Base-by-base conservation (phyloP, 2,329 filamentous ascomycete genomes). In the Hortaea werneckii region DNA sequence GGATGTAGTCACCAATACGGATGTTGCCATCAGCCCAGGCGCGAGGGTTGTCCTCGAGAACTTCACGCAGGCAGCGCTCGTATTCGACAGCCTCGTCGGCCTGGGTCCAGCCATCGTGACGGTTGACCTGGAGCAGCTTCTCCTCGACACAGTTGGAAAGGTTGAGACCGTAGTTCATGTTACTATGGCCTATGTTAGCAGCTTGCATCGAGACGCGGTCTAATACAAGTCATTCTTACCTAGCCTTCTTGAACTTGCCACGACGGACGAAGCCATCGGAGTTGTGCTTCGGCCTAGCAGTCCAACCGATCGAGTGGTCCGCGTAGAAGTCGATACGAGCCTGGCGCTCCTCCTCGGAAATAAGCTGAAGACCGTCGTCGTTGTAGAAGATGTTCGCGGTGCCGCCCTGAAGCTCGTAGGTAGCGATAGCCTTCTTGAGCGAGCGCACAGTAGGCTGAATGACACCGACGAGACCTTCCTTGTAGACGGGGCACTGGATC, bases 401-500 rank as follows among this genome's bases (percentile, higher is more conserved):
- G n/a, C 83, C 83, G 51, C 83, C 83, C 58, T 87, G 83, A 12
- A 85, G 71, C 60, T 87, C 83, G 58, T 87, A 87, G 0, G 81
- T 85, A 29, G 80, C 83, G 60, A 87, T 86, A 51, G 83, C 83
- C 56, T 82, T 76, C 67, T 87, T 87, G 66, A 89, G 76, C 1
- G 84, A 88, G 58, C 79, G 80, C 57, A 89, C 78, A 0, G 85
- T 90, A 6, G 85, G 85, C 13, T 74, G 76, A 57, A 89, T 88
- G 64, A 94, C 87, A 50, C 73, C 78, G 34, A 69, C 69, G 2
- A 94, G 73, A 53, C 86, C 85, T 63, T 94, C 87, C 64, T 90
- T 92, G 70, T 92, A 94, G 0, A 94, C 85, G 4, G 87, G 87
- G 63, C 85, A 89, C 60, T 94, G 87, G 37, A 94, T 84, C 3